Conservation (phyloP, 2,329 filamentous ascomycete species). For the Fusarium clavum region DNA sequence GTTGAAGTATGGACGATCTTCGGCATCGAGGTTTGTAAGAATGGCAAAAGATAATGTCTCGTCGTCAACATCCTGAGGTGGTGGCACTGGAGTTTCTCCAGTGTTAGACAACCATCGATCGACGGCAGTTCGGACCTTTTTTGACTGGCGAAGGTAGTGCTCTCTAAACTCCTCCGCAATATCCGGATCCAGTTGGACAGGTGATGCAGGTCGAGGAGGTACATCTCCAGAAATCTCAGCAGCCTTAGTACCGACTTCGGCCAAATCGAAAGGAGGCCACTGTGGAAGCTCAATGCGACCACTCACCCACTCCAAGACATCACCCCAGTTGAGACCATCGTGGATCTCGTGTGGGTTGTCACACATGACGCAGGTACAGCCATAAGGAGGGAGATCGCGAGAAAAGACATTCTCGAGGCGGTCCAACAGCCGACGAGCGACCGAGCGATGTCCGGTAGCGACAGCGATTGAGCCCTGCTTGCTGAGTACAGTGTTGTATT, state of each 20-base stretch:
- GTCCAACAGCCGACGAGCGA: slow-evolving; percentile 90
- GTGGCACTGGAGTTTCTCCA: slow-evolving; percentile 76
- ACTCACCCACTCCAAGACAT: slow-evolving; percentile 92
- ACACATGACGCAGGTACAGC: slow-evolving; percentile 90
- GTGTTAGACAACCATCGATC: slow-evolving; percentile 90
- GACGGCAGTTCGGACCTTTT: slow-evolving; percentile 91
- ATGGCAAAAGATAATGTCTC: slow-evolving; percentile 95
- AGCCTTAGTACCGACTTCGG: slow-evolving; percentile 69
- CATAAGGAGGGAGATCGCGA: slow-evolving; percentile 86
- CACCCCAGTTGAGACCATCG: slow-evolving; percentile 89
- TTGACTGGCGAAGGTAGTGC: slow-evolving; percentile 90
- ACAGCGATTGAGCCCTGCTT: slow-evolving; percentile 93
- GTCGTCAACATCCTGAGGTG: slow-evolving; percentile 90
- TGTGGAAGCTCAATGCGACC: slow-evolving; percentile 85
- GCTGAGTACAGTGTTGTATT: slow-evolving; percentile 83
- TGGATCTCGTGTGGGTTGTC: slow-evolving; percentile 70
- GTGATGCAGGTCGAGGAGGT: slow-evolving; percentile 68
- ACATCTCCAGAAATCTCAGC: slow-evolving; percentile 71
- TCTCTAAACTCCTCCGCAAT: slow-evolving; percentile 93
- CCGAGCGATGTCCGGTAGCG: slow-evolving; percentile 92
- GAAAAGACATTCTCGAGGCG: slow-evolving; percentile 95
- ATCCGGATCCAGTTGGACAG: slow-evolving; percentile 86
- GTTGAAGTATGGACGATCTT: slow-evolving; percentile 84
- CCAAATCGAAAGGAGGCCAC: slow-evolving; percentile 89
- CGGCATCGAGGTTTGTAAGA: slow-evolving; percentile 82